These are phyloP conservation scores for Taphrina pruni DNA, from an alignment of 1,139 yeast species.

Conservation along the genomic window DNA sequence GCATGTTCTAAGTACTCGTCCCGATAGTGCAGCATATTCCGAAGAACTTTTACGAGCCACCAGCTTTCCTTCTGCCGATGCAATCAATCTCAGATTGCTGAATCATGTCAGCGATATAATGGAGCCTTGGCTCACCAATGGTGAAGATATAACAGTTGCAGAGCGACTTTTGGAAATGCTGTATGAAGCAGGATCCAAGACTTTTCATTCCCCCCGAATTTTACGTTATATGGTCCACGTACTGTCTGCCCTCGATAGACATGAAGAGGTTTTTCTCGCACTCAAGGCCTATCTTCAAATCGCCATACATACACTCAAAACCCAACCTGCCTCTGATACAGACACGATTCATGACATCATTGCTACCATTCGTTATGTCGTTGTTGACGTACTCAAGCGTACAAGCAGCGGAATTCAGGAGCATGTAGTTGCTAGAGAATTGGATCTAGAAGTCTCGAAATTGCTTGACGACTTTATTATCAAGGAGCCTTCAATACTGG, in stretches of 20 bases:
- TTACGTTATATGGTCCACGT: conserved; percentile 54
- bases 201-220: conserved; percentile 59
- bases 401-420: neutral
- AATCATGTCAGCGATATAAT: neutral
- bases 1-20: conserved; percentile 17
- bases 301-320: conserved; percentile 44
- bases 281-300: conserved; percentile 56
- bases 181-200: conserved; percentile 54
- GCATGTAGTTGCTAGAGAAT: conserved; percentile 3
- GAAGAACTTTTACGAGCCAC: conserved; percentile 7
- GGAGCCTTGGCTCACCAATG: conserved; percentile 19
- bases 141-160: conserved; percentile 42
- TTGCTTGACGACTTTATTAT: neutral
- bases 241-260: conserved; percentile 49
- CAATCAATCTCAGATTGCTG: conserved; percentile 10
- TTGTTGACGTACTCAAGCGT: neutral
- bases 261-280: conserved; percentile 54
- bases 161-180: conserved; percentile 48
- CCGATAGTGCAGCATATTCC: neutral
- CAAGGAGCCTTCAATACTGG: neutral
- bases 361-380: conserved; percentile 1
- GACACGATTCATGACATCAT: conserved; percentile 13
- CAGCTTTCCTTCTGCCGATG: conserved; percentile 22
- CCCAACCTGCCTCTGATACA: conserved; percentile 7
- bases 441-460: neutral